Base-by-base conservation (phyloP, 75 land plant genomes). In the Cryptomeria japonica region DNA sequence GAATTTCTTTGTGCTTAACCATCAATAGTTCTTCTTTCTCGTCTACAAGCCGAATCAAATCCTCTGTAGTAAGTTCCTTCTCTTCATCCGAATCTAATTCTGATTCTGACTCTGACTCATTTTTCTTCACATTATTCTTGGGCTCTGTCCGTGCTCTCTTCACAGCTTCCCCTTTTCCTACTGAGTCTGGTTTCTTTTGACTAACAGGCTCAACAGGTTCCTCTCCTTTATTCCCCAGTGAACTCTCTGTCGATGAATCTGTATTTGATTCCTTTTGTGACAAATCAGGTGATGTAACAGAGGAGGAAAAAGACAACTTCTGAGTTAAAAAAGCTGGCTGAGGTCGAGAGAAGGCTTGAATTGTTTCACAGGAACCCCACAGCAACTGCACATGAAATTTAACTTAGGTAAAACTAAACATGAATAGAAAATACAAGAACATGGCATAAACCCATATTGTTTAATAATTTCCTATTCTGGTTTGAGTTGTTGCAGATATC, bases 1-100 rank as follows among this genome's bases (percentile, higher is more conserved):
- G 88, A 78, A 96, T 84, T 90, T 93, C 91, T 80, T 96, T 87
- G 1, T 96, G 86, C 83, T 91, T 94, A 13, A 47, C 18, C 87
- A 90, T 88, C 77, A 97, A 82, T 36, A 90, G 78, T 61, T 91
- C 91, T 46, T 95, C 95, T 87, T 95, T 96, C 90, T 97, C 98
- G n/a, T 85, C 47, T 39, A 97, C 93, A 49, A 96, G 89, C 91
- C 91, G 92, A 25, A 92, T 87, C 32, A 96, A 85, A 46, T 95
- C 97, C 84, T 94, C 95, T 86, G 78, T 87, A 31, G 93, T 90
- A 0, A 96, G 88, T 5, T 96, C 92, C 38, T 44, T 85, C 76
- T 88, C 92, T 72, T 32, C 83, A 72, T 93, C 92, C 34, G 88
- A 85, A 92, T 93, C 95, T 89, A 86, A 90, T 53, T 77, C n/a